Conservation (phyloP, 2,329 filamentous ascomycete species). For the Claviceps sp. region DNA sequence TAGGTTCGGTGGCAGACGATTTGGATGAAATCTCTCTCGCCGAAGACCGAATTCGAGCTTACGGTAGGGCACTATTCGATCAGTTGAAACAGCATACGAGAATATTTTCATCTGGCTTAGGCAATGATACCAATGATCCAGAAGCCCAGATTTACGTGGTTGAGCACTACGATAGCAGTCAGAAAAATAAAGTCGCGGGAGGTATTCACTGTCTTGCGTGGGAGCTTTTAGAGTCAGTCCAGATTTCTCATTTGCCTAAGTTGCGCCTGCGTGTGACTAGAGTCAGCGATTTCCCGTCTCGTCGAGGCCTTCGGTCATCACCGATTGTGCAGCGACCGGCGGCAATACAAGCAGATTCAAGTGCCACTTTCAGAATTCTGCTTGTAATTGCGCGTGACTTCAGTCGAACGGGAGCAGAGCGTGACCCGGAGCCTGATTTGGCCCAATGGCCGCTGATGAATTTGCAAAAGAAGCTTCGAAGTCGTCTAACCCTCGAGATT, state of each 20-base stretch:
- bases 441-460: slow-evolving; percentile 18
- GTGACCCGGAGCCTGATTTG: slow-evolving; percentile 17
- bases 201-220: slow-evolving; percentile 16
- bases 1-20: neutral
- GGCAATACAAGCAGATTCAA: slow-evolving; percentile 10
- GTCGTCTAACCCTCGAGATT: slow-evolving; percentile 13
- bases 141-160: slow-evolving; percentile 14
- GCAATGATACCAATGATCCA: slow-evolving; percentile 1
- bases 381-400: slow-evolving; percentile 17
- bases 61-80: slow-evolving; percentile 10
- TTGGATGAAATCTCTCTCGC: slow-evolving; percentile 7
- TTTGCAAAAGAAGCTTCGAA: slow-evolving; percentile 14
- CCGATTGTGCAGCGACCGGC: slow-evolving; percentile 8
- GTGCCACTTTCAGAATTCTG: slow-evolving; percentile 12
- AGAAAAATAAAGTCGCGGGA: neutral
- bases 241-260: slow-evolving; percentile 8
- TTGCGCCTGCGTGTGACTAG: slow-evolving; percentile 13
- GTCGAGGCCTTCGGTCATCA: slow-evolving; percentile 2
- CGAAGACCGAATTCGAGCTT: slow-evolving; percentile 11
- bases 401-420: slow-evolving; percentile 11
- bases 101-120: slow-evolving; percentile 3
- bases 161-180: slow-evolving; percentile 12
- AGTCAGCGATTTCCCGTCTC: slow-evolving; percentile 12
- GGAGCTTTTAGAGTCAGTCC: slow-evolving; percentile 15
- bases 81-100: slow-evolving; percentile 9